Evolutionary conservation across 768 basidiomycete species (phyloP), one percentile per base, ranked within the genome.

Genomic region (Suillus brevipes): DNA sequence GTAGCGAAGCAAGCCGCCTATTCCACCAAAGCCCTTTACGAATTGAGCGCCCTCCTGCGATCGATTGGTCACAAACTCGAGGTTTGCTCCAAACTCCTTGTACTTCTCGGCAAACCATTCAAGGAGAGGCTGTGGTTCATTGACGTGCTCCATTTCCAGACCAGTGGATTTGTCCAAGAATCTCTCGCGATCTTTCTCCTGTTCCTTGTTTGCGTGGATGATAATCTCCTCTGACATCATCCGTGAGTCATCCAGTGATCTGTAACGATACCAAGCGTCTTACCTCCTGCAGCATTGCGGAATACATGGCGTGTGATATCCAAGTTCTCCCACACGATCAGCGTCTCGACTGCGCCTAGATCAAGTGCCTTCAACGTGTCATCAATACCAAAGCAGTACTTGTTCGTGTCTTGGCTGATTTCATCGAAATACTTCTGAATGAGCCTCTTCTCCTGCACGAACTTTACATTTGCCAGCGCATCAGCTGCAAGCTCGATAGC

Each of bases 31-130:
- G 49, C 97, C 97, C 77, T 96, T 97, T 72, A 97, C 95, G 81
- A 97, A 99, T 76, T 98, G 96, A 40, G 94, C 92, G 38, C 97
- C 97, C 76, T 99, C 97, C 76, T 98, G 97, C 9, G 95, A 96
- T 61, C 90, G 88, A 80, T 98, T 95, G 68, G 96, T 97, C 52
- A 99, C 89, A 75, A 99, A 98, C 80, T 96, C 95, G 66, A 98
- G 88, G 70, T 90, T 89, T 60, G 97, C 94, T 67, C 97, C 97
- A 74, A 98, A 99, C 49, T 97, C 94, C 77, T 94, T 95, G 84
- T 99, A 99, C 75, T 96, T 95, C 76, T 99, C 97, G 53, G 97
- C 90, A 76, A 99, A 95, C 97, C 97, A 99, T 77, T 99, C 97
- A 65, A 99, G 87, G 12, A 99, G 85, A 58, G 92, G 83, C 72